Base-by-base conservation (phyloP, 495 filamentous ascomycete genomes). In the Parathielavia hyrcaniae region DNA sequence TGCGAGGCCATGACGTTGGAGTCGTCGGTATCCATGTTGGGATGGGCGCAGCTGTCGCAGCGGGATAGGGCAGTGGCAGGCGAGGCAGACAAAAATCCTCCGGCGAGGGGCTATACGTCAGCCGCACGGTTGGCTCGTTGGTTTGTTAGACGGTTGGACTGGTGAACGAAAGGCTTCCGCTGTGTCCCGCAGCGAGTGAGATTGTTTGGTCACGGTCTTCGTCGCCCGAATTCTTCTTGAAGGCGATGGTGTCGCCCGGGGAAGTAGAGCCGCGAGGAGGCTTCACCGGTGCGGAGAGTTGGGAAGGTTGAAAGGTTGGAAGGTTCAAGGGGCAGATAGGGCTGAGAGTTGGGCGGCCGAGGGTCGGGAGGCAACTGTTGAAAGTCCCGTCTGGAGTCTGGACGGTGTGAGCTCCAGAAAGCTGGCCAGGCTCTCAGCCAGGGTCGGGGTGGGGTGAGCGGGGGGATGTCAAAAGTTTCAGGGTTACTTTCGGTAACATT, bases 11-110 rank as follows among this genome's bases (percentile, higher is more conserved):
- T 54, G 56, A 65, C 55, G 59, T 60, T 61, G 57, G 70, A 64
- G 58, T 67, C 70, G 54, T 69, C 70, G 55, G 64, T 51, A 50
- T 75, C 75, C 75, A 76, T 76, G 22, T 47, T 54, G 53, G 34
- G 39, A 35, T 4, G 49, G 48, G 26, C 19, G 39, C 19, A 19
- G 17, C 34, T 51, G 8, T 3, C 2, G 10, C 7, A 1, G 11
- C 7, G 17, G 14, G 14, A 11, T 14, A 11, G 35, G 23, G 32
- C 23, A 35, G 47, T 12, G 38, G 32, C 23, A 35, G 47, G 23
- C 32, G 41, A 50, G 30, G 23, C 1, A n/a, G 20, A 14, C 9
- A 20, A 32, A 19, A 54, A 46, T 39, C 19, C 34, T 59, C 54
- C 52, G 30, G 56, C 22, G 7, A 39, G 34, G 22, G 51, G 36